Evolutionary conservation across 257 asterid species (phyloP).

Genomic region (Ajuga chamaepitys): DNA sequence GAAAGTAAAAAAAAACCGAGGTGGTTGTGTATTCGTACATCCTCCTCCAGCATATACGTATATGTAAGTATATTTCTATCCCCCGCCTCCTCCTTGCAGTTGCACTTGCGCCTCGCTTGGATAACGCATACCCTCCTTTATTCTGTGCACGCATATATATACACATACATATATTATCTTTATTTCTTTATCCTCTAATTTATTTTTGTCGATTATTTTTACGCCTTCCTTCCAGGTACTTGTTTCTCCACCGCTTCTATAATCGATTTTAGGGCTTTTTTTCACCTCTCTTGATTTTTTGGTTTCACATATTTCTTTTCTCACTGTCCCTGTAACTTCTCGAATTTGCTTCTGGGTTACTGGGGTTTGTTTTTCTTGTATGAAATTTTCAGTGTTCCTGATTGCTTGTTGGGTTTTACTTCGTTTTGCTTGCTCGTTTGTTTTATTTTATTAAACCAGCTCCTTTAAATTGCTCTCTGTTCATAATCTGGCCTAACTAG

Average conservation of each 20-base stretch:
- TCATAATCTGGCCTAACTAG: not conserved
- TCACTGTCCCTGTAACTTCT: not conserved
- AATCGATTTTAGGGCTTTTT: slow-evolving; percentile 20
- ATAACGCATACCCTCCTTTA: slow-evolving; percentile 16
- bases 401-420: slow-evolving; percentile 7
- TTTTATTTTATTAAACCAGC: not conserved
- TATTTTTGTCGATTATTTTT: slow-evolving; percentile 9
- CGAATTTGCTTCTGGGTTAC: slow-evolving; percentile 3
- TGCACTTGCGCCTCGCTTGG: slow-evolving; percentile 18
- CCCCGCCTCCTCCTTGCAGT: not conserved
- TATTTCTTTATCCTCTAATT: not conserved
- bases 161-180: not conserved
- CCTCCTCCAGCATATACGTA: not conserved
- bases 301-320: not conserved
- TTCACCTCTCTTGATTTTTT: not conserved
- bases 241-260: slow-evolving; percentile 8
- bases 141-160: not conserved
- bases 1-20: not conserved
- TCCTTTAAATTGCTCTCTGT: not conserved
- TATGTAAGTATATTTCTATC: not conserved
- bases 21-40: not conserved
- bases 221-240: slow-evolving; percentile 26
- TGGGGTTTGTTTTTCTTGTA: not conserved
- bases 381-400: not conserved
- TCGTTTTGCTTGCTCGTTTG: not conserved